Base-by-base conservation (phyloP, 805 yeast genomes). In the Limtongozyma cylindracea region DNA sequence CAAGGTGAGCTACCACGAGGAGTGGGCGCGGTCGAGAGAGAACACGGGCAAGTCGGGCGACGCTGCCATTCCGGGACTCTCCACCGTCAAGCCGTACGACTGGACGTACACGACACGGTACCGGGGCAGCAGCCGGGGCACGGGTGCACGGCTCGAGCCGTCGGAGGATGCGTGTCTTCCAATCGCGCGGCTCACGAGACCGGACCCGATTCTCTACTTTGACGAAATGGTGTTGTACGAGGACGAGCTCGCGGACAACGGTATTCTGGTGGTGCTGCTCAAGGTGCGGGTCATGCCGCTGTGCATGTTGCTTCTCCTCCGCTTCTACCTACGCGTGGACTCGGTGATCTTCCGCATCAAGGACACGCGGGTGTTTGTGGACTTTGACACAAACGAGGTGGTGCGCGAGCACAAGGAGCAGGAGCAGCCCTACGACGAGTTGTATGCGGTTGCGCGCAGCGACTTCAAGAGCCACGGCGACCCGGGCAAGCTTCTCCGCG, bases 201-300 rank as follows among this genome's bases (percentile, higher is more conserved):
- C 71, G 5, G 93, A 78, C 34, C 92, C 92, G 2, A 88, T 88
- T 20, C 38, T 78, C 24, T 80, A 76, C 41, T 88, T 64, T 37
- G 95, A 80, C 38, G 95, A 84, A 33, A 63, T 78, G 51, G 63
- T 76, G 5, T 48, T 88, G 16, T 88, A 62, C 39, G 99, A 88
- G 39, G 99, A 88, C 37, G 99, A 88, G 40, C 51, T 88, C 24
- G 96, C 92, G 4, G 99, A 88, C 41, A 88, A 84, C 41, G 99
- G 99, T 6, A 72, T 78, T 10, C 63, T 91, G 0, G 59, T 76
- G 24, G 45, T 76, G 24, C 64, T 66, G 23, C 66, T 69, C 17
- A 82, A 82, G 41, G 61, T 88, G 11, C 49, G 99, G 29, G 94
- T 80, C 4, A 88, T 88, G 95, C 67, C 67, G 5, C 60, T 68